Evolutionary conservation across 768 basidiomycete species (phyloP).

Genomic region (Nidularia sp.): DNA sequence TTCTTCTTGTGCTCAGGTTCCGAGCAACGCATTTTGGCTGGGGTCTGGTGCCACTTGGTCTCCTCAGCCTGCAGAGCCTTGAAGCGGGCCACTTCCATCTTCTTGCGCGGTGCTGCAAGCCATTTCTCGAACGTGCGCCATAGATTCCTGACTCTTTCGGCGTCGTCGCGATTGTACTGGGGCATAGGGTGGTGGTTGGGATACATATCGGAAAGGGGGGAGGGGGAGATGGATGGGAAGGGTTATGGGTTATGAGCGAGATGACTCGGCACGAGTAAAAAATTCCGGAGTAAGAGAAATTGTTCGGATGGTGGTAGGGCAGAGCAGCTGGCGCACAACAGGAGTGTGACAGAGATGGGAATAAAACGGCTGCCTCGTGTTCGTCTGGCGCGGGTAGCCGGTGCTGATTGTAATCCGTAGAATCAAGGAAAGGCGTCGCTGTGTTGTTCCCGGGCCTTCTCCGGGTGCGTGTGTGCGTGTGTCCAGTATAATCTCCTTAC

Average conservation of each 20-base stretch:
- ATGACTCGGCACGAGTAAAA: constrained; percentile 26
- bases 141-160: constrained; percentile 22
- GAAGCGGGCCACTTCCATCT: constrained; percentile 14
- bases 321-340: constrained; percentile 13
- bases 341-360: constrained; percentile 11
- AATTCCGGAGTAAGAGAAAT: constrained; percentile 7
- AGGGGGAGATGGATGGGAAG: constrained; percentile 7
- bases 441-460: constrained; percentile 1
- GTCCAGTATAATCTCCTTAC: too few relatives aligned
- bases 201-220: constrained; percentile 11
- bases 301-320: constrained; percentile 19
- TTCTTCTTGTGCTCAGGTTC: constrained; percentile 22
- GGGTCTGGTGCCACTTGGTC: constrained; percentile 17
- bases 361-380: constrained; percentile 37
- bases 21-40: constrained; percentile 8
- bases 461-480: background rate
- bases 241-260: constrained; percentile 13
- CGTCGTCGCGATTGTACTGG: background rate
- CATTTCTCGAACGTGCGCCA: constrained; percentile 32
- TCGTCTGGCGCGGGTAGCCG: constrained; percentile 24
- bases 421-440: constrained; percentile 4
- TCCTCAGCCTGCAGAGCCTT: constrained; percentile 16
- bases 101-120: constrained; percentile 16
- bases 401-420: constrained; percentile 24
- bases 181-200: constrained; percentile 4